Base-by-base conservation (phyloP, 805 yeast genomes). In the Millerozyma miso region DNA sequence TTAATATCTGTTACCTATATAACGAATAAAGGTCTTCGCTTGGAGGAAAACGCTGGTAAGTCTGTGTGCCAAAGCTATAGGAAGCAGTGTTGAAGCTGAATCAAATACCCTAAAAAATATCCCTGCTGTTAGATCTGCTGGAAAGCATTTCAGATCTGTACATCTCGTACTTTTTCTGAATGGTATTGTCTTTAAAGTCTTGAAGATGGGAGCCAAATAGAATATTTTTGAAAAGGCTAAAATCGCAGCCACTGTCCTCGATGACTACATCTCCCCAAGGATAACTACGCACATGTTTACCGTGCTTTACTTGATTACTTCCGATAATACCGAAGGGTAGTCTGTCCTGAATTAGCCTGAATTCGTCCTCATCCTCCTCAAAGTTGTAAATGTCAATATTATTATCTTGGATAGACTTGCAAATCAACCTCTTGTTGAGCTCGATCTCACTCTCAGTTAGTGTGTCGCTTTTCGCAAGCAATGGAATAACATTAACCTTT, bases 401-500 rank as follows among this genome's bases (percentile, higher is more conserved):
- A 51, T 86, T 77, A 13, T 68, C 74, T 20, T 62, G 66, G 38
- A 87, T 66, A 12, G 74, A 71, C 39, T 64, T 64, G 48, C 73
- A 76, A 40, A 84, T 71, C 51, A 74, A 63, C 33, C 57, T 61
- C 63, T 84, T 86, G 60, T 81, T 79, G 14, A 65, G 58, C 7
- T 46, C 51, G 51, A 83, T 52, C 55, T 86, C 95, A 4, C 63
- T 67, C 15, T 59, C 56, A 5, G 88, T 80, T 45, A 84, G 74
- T 0, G 84, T 80, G 62, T 89, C 97, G 3, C 91, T 85, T 59
- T 88, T 86, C 19, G 88, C 77, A 53, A 88, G 76, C 3, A 89
- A 79, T 1, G 97, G 97, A 47, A 89, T 79, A 48, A 90, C 72
- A 56, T 88, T 89, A 34, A 85, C 90, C 42, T 91, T 74, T 19